Base-by-base conservation (phyloP, 1,139 yeast species). In the Yamadazyma pseudoaaseri region DNA sequence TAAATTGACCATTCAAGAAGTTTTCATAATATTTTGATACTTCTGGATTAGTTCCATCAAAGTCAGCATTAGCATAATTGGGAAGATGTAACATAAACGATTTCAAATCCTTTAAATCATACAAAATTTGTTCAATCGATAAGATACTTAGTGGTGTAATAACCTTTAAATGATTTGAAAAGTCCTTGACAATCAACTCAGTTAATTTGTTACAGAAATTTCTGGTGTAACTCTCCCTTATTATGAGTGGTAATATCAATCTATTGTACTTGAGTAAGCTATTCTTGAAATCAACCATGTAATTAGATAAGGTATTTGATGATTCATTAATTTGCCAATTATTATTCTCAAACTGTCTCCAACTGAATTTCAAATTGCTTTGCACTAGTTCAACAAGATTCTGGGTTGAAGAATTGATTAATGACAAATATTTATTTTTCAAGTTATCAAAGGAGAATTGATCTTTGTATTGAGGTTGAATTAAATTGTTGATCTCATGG, bases 311-410 rank as follows among this genome's bases (percentile, higher is more conserved):
- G 42, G 81, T 92, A 20, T 77, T 80, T 3, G 82, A 85, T 14
- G 72, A 68, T 23, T 72, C 76, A 42, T 81, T 62, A 30, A 70
- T 69, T 16, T 70, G 63, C 96, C 97, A 89, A 52, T 86, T 84
- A 21, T 77, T 72, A 51, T 87, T 89, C 20, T 75, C 72, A 71
- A 92, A 83, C 50, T 87, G 96, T 42, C 95, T 71, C 95, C 96
- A 89, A 6, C 84, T 73, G 38, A 79, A 74, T 23, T 77, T 81
- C 34, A 82, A 61, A 41, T 86, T 90, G 13, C 63, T 54, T 12
- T 79, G 75, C 20, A 86, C 71, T 46, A 84, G 80, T 15, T 62
- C 59, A 13, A 86, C 69, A 24, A 89, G 58, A 13, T 73, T 58
- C 18, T 72, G 71, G 15, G 85, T 73, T 25, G 89, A 73, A 27